These are phyloP conservation scores for Pleurotus salmoneostramineus DNA, from an alignment of 768 basidiomycete species.

Conservation along the genomic window DNA sequence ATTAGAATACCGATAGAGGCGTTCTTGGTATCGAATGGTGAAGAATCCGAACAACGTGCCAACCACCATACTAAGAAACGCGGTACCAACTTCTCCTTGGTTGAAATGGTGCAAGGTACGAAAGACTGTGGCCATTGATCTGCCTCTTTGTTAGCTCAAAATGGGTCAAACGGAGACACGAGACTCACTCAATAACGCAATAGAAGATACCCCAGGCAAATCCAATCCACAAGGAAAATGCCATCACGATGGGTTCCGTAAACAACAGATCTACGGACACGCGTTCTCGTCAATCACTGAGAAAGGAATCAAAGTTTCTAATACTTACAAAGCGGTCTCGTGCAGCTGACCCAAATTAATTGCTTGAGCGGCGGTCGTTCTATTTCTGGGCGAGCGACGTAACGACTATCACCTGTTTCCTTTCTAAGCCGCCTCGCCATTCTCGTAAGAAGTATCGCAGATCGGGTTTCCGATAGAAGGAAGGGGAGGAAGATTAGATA, in stretches of 20 bases:
- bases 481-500: slow-evolving; percentile 49
- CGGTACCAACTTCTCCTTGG: slow-evolving; percentile 44
- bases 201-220: slow-evolving; percentile 78
- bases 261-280: slow-evolving; percentile 47
- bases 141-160: slow-evolving; percentile 12
- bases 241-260: slow-evolving; percentile 72
- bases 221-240: slow-evolving; percentile 72
- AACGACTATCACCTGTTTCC: slow-evolving; percentile 58
- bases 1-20: slow-evolving; percentile 32
- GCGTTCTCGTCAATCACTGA: not conserved
- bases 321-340: slow-evolving; percentile 66
- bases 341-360: slow-evolving; percentile 67
- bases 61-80: slow-evolving; percentile 43
- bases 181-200: slow-evolving; percentile 44
- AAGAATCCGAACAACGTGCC: slow-evolving; percentile 39
- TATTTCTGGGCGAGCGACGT: slow-evolving; percentile 56
- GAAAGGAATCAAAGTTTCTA: not conserved
- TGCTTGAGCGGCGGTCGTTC: slow-evolving; percentile 52
- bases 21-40: slow-evolving; percentile 42
- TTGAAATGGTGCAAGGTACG: slow-evolving; percentile 44
- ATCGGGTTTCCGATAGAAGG: slow-evolving; percentile 70
- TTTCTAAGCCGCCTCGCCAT: slow-evolving; percentile 62
- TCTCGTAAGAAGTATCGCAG: slow-evolving; percentile 63
- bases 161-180: not conserved
- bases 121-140: slow-evolving; percentile 49